Evolutionary conservation across 257 asterid genomes (phyloP), one percentile per base, ranked within the genome.

Genomic region (Penstemon barbatus): DNA sequence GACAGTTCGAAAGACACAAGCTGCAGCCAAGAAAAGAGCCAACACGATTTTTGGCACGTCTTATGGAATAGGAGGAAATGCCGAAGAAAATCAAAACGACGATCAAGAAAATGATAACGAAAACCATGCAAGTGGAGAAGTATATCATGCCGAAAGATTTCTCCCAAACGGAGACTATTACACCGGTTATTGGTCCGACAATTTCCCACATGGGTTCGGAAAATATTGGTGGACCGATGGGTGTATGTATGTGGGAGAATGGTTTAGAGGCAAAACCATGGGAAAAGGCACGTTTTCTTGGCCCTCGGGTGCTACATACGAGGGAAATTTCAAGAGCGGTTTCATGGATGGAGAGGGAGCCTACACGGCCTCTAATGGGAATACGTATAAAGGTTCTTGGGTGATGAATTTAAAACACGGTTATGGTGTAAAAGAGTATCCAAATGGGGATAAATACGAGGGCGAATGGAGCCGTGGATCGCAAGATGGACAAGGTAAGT

Each of bases 171-270:
- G 98, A 7, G 98, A 92, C 72, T 89, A 92, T 48, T 92, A 92
- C 79, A 69, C 87, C 0, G 98, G 98, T 2, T 79, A 67, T 74
- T 92, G 98, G 97, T 71, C 82, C 0, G 92, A 92, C 44, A 86
- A 71, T 68, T 81, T 87, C 65, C 98, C 98, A 1, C 97, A 92
- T 3, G 98, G 97, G 1, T 66, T 68, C 3, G 98, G 98, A 0
- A 92, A 89, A 66, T 92, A 92, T 61, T 84, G 91, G 95, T 92
- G 98, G 98, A 87, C 96, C 0, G 98, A 89, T 50, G 98, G 98
- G 0, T 92, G 98, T 13, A 83, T 84, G 96, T 89, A 89, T 0
- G 89, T 86, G 2, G 98, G 98, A 3, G 95, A 92, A 19, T 92
- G 98, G 98, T 82, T 77, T 10, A 68, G 80, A 44, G 98, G 98